Conservation (phyloP, 2,329 filamentous ascomycete genomes). For the Verticillium albo-atrum region DNA sequence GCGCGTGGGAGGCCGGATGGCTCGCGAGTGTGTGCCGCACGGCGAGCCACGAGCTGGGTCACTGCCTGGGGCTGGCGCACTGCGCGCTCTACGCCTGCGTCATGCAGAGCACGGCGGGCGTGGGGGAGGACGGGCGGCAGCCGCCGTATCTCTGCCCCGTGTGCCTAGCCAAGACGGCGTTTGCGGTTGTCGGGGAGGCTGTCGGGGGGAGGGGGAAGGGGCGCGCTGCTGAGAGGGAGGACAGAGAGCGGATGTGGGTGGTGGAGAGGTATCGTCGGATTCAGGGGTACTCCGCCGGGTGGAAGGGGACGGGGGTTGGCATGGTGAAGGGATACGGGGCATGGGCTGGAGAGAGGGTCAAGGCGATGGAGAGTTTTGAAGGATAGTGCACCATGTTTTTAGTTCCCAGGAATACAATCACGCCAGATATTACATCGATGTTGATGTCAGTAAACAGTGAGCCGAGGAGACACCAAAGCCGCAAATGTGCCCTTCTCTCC, state of each 20-base stretch:
- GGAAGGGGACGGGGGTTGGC: conserved; percentile 27
- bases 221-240: conserved; percentile 1
- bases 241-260: conserved; percentile 10
- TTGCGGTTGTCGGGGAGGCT: conserved; percentile 20
- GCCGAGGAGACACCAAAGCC: no score
- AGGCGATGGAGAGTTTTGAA: neutral
- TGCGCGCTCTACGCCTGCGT: conserved; percentile 61
- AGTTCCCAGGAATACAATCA: no score
- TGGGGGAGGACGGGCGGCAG: conserved; percentile 56
- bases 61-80: conserved; percentile 63
- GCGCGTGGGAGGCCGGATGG: conserved; percentile 43
- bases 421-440: no score
- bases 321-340: conserved; percentile 41
- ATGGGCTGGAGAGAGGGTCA: conserved; percentile 29
- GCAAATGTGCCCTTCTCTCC: no score
- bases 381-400: neutral
- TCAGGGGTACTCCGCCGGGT: neutral
- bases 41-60: conserved; percentile 60
- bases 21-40: conserved; percentile 53
- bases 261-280: conserved; percentile 35
- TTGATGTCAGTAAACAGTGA: no score
- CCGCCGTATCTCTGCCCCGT: conserved; percentile 60
- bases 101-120: conserved; percentile 56
- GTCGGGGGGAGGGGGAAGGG: conserved; percentile 4
- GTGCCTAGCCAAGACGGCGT: conserved; percentile 49